These are phyloP conservation scores for Penstemon davidsonii DNA, from an alignment of 257 asterid genomes.

Conservation along the genomic window DNA sequence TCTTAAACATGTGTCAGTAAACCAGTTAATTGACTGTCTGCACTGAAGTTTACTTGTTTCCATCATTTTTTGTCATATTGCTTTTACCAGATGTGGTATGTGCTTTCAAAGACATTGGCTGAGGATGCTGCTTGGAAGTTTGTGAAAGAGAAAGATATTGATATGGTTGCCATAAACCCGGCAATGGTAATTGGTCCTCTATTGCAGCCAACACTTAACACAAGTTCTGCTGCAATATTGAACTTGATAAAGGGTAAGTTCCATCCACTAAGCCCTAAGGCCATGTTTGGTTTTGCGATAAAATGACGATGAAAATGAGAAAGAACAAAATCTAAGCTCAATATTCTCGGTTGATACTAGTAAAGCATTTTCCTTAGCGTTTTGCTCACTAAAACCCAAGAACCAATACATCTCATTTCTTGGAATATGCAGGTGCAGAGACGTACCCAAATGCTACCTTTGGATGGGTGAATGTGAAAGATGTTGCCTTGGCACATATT, in stretches of 20 bases:
- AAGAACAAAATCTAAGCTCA: too few species aligned
- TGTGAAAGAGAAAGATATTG: conserved; percentile 53
- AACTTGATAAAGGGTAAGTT: conserved; percentile 49
- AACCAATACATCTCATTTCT: background rate
- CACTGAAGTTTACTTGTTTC: background rate
- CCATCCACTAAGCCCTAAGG: background rate
- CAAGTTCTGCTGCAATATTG: conserved; percentile 49
- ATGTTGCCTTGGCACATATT: too few species aligned
- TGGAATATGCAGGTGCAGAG: conserved; percentile 45
- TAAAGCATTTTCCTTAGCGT: too few species aligned
- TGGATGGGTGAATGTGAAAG: conserved; percentile 54
- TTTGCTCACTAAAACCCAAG: too few species aligned
- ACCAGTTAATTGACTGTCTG: too few species aligned
- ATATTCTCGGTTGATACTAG: too few species aligned
- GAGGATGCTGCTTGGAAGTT: conserved; percentile 67
- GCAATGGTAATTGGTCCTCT: conserved; percentile 58
- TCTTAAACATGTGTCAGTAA: too few species aligned
- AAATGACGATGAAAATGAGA: too few species aligned
- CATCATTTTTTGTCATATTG: background rate
- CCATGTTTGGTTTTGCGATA: too few species aligned
- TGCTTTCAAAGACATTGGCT: conserved; percentile 62
- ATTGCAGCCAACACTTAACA: conserved; percentile 62
- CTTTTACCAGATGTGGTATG: conserved; percentile 50
- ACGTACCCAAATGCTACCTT: conserved; percentile 39
- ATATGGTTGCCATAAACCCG: conserved; percentile 56